A percentile compares a stretch with the other conserved stretches of the same genome.
phyloP scores from a whole-genome alignment of 805 yeast genomes.

The Wickerhamomyces bisporus region DNA sequence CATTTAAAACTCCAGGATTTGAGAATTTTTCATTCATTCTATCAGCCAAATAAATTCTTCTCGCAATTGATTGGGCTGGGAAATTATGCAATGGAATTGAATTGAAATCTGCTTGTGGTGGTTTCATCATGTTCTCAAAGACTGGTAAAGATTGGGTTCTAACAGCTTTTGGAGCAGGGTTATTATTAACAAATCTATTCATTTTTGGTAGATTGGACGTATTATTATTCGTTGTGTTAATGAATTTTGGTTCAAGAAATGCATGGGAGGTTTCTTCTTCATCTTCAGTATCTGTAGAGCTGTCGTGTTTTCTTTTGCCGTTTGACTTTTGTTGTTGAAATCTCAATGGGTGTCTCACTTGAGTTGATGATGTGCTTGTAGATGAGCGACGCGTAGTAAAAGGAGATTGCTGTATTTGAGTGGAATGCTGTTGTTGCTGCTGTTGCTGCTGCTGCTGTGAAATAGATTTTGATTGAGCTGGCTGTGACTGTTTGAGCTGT shows the following conservation, averaged over 20 bases:
- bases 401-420: no score
- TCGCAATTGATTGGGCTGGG: conserved; percentile 24
- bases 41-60: conserved; percentile 24
- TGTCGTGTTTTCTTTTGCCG: conserved; percentile 11
- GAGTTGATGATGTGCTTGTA: no score
- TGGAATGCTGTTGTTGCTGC: not conserved
- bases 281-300: conserved; percentile 17
- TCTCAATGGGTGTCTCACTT: no score
- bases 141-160: conserved; percentile 41
- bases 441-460: conserved; percentile 3
- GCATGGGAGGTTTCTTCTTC: conserved; percentile 9
- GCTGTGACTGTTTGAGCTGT: conserved; percentile 2
- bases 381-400: conserved; percentile 9
- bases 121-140: conserved; percentile 17
- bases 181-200: conserved; percentile 34
- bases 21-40: conserved; percentile 4
- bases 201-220: conserved; percentile 10
- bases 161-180: conserved; percentile 42
- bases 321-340: conserved; percentile 2
- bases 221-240: not conserved
- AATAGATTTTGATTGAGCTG: not conserved
- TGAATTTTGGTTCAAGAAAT: conserved; percentile 14
- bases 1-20: not conserved
- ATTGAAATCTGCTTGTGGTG: conserved; percentile 1
- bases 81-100: conserved; percentile 17